Conservation (phyloP, 805 yeast genomes). For the Lipomyces yamanashiensis region DNA sequence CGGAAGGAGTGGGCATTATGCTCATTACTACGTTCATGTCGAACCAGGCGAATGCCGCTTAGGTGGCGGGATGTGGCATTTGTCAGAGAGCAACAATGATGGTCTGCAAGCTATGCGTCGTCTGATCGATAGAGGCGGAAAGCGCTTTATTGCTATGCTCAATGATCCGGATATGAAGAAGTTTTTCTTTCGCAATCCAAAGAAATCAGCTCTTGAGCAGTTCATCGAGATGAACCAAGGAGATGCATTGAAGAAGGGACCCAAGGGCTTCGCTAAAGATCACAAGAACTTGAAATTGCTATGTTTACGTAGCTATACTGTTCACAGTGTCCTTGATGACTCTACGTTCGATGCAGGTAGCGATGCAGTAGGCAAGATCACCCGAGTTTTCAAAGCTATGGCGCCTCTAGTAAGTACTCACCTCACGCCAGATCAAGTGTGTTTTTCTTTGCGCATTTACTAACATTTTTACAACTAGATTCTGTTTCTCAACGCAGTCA, state of each 20-base stretch:
- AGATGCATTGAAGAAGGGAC: constrained; percentile 35
- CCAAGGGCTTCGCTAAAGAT: constrained; percentile 36
- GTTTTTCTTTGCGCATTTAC: too few species aligned
- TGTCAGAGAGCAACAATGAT: constrained; percentile 23
- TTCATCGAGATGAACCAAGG: constrained; percentile 37
- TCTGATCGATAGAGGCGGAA: constrained; percentile 31
- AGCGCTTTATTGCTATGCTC: constrained; percentile 25
- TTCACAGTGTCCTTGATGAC: constrained; percentile 18
- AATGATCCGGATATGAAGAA: constrained; percentile 18
- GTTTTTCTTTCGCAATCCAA: constrained; percentile 13
- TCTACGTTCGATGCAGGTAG: constrained; percentile 21
- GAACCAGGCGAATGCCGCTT: constrained; percentile 32
- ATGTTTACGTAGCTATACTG: constrained; percentile 32
- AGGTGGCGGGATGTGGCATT: constrained; percentile 36
- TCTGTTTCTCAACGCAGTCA: constrained; percentile 18
- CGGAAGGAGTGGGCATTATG: constrained; percentile 37
- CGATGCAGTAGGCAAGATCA: constrained; percentile 22
- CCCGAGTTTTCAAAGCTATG: constrained; percentile 20
- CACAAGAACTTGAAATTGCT: constrained; percentile 34
- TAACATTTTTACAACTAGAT: constrained; percentile 8
- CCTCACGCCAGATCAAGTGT: not conserved
- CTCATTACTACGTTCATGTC: constrained; percentile 37
- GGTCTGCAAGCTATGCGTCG: constrained; percentile 30
- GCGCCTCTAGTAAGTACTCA: constrained; percentile 29
- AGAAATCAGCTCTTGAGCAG: constrained; percentile 21